Evolutionary conservation across 2,329 filamentous ascomycete genomes (phyloP), one percentile per base, ranked within the genome.

Genomic region (Pseudomassariella vexata): DNA sequence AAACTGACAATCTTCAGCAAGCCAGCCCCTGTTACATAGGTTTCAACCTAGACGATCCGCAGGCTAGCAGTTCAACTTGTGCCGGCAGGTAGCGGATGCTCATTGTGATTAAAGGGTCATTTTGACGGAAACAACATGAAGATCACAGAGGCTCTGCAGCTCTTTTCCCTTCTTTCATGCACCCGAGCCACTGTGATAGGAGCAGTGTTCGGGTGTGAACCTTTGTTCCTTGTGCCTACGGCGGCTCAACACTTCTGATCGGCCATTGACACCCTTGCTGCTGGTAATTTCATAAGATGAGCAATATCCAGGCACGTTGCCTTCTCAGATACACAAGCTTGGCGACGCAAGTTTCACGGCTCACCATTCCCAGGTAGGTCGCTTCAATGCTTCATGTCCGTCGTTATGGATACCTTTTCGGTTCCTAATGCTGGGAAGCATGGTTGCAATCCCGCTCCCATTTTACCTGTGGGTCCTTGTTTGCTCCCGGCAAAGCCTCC

Each of bases 211-310:
- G n/a, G n/a, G n/a, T n/a, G n/a, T n/a, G n/a, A n/a, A n/a, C n/a
- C n/a, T n/a, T 21, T 29, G 14, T 15, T 29, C 28, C 15, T 29
- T 19, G 30, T 24, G 22, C 19, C 24, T 19, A 31, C 28, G 22
- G 28, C 18, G 22, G 28, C 28, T 12, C n/a, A 28, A 11, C 16
- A 30, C 27, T 19, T n/a, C 24, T 24, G 18, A 12, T n/a, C n/a
- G n/a, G n/a, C n/a, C n/a, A 19, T 19, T 25, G 25, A 24, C 17
- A 36, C 30, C 34, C 34, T 32, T 32, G 34, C 30, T 24, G 30
- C 19, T 28, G 24, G 24, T 32, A 32, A 24, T 36, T 36, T 31
- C 19, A 28, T 36, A 25, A 36, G 24, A 36, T 36, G 34, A 36
- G 34, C 34, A 36, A 36, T 36, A 36, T 32, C 34, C 34, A 36